Evolutionary conservation across 257 asterid species (phyloP), one percentile per base, ranked within the genome.

Genomic region (Petrea volubilis): DNA sequence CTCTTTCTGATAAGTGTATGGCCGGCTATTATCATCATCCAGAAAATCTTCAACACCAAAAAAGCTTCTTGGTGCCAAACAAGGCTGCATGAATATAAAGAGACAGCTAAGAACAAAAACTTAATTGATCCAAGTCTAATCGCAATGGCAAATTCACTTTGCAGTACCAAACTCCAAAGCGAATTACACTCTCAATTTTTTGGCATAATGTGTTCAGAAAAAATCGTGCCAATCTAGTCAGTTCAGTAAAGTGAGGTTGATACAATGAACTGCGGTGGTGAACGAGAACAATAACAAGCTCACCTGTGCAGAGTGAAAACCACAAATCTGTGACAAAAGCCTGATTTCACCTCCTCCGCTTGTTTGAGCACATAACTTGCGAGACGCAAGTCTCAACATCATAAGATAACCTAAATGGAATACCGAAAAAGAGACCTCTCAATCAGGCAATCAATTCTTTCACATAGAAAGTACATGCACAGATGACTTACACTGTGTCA

Each of bases 41-140:
- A 89, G 80, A 46, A 87, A 94, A 82, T 94, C 98, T 80, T 91
- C 98, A 7, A 91, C 97, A 3, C 97, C 97, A 18, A 94, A 94
- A 83, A 94, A 91, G 85, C 98, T 94, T 82, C 98, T 89, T 25
- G 98, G 98, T 9, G 83, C 85, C 57, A 75, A 74, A 60, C 38
- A 61, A 60, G 86, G 78, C 98, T 92, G 92, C 78, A 59, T 57
- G 68, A 58, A 58, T 50, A 47, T 8, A 51, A 29, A 59, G n/a
- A 62, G 21, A 25, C 10, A 62, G 38, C 5, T 44, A 67, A 27
- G 28, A 70, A 34, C 0, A 5, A 12, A 36, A 24, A 36, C 1
- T 4, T n/a, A n/a, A 7, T 34, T n/a, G 18, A n/a, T 5, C 20
- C 20, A 11, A 20, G 56, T 40, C 47, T 41, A 34, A 15, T 33